Conservation (phyloP, 352 stramenopile species). For the Pilasporangium apinafurcum region DNA sequence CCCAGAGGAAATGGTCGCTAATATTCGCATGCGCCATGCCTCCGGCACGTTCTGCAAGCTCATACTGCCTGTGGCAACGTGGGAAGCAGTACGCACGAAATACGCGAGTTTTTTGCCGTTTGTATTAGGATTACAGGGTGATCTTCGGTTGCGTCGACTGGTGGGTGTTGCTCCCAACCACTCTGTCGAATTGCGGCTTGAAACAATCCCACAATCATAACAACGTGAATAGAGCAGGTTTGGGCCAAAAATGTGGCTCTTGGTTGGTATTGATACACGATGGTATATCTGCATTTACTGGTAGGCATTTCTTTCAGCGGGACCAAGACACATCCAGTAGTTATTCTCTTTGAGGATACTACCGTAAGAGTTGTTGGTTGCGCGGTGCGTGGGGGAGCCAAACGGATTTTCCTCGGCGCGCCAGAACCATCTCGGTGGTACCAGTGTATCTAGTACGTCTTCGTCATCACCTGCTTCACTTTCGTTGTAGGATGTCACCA, state of each 20-base stretch:
- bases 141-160: conserved; percentile 52
- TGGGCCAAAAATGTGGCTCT: no score
- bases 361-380: conserved; percentile 50
- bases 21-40: conserved; percentile 84
- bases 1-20: conserved; percentile 72
- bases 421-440: conserved; percentile 58
- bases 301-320: background rate
- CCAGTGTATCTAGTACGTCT: conserved; percentile 58
- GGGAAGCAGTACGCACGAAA: conserved; percentile 31
- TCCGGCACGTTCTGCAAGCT: conserved; percentile 76
- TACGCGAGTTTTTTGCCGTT: conserved; percentile 31
- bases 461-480: conserved; percentile 76
- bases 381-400: conserved; percentile 30
- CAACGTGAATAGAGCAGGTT: background rate
- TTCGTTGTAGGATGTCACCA: conserved; percentile 85
- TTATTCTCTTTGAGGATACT: conserved; percentile 68
- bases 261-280: no score
- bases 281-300: conserved; percentile 8
- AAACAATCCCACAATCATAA: conserved; percentile 4
- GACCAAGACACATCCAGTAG: conserved; percentile 77
- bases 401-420: conserved; percentile 61
- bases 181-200: conserved; percentile 32
- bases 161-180: conserved; percentile 40
- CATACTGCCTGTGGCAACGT: conserved; percentile 40
- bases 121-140: conserved; percentile 32